These are phyloP conservation scores for Dendrobium chrysotoxum DNA, from an alignment of 106 monocot genomes.

Conservation along the genomic window DNA sequence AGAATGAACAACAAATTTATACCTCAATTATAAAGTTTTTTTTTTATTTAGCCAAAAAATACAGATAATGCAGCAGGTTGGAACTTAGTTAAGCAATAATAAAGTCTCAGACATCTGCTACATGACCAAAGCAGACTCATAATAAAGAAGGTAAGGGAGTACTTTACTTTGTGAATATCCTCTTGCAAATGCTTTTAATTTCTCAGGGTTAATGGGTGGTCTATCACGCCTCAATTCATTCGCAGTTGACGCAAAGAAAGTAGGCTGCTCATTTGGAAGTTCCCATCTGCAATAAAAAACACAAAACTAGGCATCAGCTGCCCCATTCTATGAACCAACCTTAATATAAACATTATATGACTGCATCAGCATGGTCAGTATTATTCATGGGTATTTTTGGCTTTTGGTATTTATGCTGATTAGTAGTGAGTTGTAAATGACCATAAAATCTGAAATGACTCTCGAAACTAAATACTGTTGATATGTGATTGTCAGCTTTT, in stretches of 20 bases:
- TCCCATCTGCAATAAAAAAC: constrained; percentile 55
- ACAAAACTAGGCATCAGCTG: background rate
- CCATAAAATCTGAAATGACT: background rate
- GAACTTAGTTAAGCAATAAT: background rate
- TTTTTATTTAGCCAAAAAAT: background rate
- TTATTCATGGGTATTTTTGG: background rate
- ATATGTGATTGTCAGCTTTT: too few relatives aligned
- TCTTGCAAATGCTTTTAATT: constrained; percentile 48
- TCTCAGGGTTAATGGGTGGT: constrained; percentile 39
- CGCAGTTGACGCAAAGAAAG: constrained; percentile 55
- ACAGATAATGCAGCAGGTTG: background rate
- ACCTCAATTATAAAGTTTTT: background rate
- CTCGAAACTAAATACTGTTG: too few relatives aligned
- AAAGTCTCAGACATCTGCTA: background rate
- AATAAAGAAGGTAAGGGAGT: background rate
- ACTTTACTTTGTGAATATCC: constrained; percentile 60
- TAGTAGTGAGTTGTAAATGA: background rate
- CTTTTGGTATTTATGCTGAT: background rate
- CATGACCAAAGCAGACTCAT: background rate
- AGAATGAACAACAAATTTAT: background rate
- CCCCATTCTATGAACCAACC: background rate
- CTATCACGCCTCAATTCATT: constrained; percentile 65
- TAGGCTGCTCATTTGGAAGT: constrained; percentile 40
- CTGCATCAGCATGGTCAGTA: background rate
- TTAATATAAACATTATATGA: background rate